phyloP scores from a whole-genome alignment of 1,284 basidiomycete species.

The Ustanciosporium gigantosporum region DNA sequence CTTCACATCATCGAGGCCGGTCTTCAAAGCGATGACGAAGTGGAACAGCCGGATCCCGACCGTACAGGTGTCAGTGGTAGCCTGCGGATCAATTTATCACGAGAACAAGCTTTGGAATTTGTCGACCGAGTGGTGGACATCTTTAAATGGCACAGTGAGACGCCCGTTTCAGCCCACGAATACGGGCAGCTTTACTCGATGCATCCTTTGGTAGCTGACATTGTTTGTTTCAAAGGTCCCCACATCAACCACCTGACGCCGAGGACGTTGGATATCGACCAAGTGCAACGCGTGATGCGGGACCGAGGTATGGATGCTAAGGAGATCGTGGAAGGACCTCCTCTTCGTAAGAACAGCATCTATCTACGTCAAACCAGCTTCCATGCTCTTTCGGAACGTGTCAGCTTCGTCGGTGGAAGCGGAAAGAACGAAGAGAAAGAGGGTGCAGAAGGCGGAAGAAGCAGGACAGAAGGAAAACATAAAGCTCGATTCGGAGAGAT shows the following conservation, averaged over 20 bases:
- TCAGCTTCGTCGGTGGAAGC: slow-evolving; percentile 54
- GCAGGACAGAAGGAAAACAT: slow-evolving; percentile 54
- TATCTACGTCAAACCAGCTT: slow-evolving; percentile 63
- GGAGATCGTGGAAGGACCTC: slow-evolving; percentile 62
- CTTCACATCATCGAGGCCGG: slow-evolving; percentile 55
- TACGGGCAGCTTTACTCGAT: slow-evolving; percentile 59
- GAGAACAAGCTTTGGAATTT: slow-evolving; percentile 37
- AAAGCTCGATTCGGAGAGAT: slow-evolving; percentile 64
- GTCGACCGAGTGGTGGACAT: slow-evolving; percentile 61
- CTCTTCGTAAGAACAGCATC: slow-evolving; percentile 59
- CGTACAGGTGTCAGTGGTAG: too few relatives aligned
- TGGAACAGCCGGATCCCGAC: background rate
- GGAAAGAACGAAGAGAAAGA: slow-evolving; percentile 3
- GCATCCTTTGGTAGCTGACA: slow-evolving; percentile 63
- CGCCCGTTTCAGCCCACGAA: slow-evolving; percentile 54
- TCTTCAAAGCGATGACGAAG: slow-evolving; percentile 14
- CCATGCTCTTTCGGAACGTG: slow-evolving; percentile 62
- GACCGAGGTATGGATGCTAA: slow-evolving; percentile 62
- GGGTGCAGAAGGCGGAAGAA: too few relatives aligned
- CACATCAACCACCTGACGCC: slow-evolving; percentile 65
- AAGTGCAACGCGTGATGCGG: slow-evolving; percentile 62
- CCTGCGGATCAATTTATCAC: too few relatives aligned
- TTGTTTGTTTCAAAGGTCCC: slow-evolving; percentile 62
- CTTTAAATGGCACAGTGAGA: slow-evolving; percentile 63
- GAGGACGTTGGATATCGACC: slow-evolving; percentile 63